A percentile compares a stretch with the other conserved stretches of the same genome.
Evolutionary conservation across 768 basidiomycete genomes (phyloP).

Genomic region (Podaxis pistillaris): DNA sequence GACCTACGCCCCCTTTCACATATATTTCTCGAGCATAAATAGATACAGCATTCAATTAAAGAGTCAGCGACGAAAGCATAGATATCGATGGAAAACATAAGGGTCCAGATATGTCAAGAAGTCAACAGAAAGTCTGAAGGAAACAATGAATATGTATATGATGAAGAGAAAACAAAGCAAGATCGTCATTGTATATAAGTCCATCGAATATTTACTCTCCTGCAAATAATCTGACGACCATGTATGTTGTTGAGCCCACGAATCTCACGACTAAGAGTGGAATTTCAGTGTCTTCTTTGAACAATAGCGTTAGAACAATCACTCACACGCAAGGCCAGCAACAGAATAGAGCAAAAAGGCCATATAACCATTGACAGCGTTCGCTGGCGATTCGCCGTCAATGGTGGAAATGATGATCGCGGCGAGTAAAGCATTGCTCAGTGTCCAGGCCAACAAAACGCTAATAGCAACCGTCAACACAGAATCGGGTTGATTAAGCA

Average conservation of each 20-base stretch:
- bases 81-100: neutral
- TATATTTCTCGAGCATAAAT: neutral
- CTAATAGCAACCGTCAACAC: constrained; percentile 24
- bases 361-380: constrained; percentile 82
- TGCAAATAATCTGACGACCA: constrained; percentile 84
- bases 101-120: neutral
- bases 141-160: neutral
- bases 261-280: constrained; percentile 71
- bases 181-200: neutral
- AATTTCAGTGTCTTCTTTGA: neutral
- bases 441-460: constrained; percentile 84
- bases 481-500: neutral
- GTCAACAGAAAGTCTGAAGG: neutral
- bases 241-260: constrained; percentile 75
- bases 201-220: constrained; percentile 60
- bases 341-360: constrained; percentile 87
- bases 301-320: neutral
- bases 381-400: constrained; percentile 36
- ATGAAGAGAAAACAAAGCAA: neutral
- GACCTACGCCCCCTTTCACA: neutral
- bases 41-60: neutral
- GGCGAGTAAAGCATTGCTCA: constrained; percentile 80
- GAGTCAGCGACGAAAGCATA: neutral
- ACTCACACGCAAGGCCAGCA: constrained; percentile 81
- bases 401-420: constrained; percentile 69